These are phyloP conservation scores for Rubus idaeus DNA, from an alignment of 306 rosid genomes.

Conservation along the genomic window DNA sequence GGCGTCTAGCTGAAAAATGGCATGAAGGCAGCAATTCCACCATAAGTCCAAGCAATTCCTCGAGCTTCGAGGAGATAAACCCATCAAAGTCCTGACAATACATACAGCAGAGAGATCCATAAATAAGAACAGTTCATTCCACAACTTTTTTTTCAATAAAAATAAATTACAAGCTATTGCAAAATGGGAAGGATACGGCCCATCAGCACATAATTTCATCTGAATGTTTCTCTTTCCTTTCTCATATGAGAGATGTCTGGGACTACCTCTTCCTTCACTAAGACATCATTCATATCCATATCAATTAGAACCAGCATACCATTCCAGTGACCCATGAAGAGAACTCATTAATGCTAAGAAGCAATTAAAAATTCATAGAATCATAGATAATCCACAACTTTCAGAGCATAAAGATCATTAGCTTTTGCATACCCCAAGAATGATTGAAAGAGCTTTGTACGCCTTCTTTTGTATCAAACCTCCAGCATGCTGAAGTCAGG, in stretches of 20 bases:
- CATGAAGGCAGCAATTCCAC: constrained; percentile 57
- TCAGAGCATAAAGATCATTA: constrained; percentile 20
- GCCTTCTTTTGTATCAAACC: constrained; percentile 94
- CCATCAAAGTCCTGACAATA: constrained; percentile 54
- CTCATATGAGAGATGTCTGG: neutral
- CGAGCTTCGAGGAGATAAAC: constrained; percentile 55
- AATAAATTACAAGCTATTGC: neutral
- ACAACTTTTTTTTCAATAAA: neutral
- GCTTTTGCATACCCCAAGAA: constrained; percentile 61
- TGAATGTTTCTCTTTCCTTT: neutral
- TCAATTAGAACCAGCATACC: too few species aligned
- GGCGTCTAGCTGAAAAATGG: constrained; percentile 79
- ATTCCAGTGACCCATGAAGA: too few species aligned
- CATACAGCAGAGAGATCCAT: constrained; percentile 22
- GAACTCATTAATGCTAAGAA: too few species aligned
- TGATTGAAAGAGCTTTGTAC: constrained; percentile 75
- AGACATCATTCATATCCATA: neutral
- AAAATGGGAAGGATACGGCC: neutral
- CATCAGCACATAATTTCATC: neutral
- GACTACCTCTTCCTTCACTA: neutral
- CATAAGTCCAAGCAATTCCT: constrained; percentile 60
- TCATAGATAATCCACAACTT: neutral
- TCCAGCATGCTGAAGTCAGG: constrained; percentile 67
- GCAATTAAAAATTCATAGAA: neutral
- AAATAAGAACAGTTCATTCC: constrained; percentile 7